phyloP scores from a whole-genome alignment of 148 eudicot genomes.

The Bassia scoparia region DNA sequence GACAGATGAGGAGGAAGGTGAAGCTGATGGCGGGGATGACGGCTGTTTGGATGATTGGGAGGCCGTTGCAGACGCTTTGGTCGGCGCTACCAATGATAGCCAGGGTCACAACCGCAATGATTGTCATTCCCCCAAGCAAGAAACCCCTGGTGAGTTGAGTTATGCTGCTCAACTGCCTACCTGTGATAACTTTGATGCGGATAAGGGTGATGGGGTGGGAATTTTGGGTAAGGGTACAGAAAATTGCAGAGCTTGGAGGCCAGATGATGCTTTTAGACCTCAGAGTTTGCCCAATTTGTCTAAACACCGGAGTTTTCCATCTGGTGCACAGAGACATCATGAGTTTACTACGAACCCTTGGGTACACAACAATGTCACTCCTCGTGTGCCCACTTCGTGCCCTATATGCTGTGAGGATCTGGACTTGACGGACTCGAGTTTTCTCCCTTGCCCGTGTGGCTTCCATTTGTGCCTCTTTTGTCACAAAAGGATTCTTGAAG shows the following conservation, averaged over 20 bases:
- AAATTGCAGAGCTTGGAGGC: constrained; percentile 62
- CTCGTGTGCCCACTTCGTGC: constrained; percentile 47
- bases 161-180: constrained; percentile 8
- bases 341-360: constrained; percentile 43
- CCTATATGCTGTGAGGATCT: constrained; percentile 95
- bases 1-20: constrained; percentile 65
- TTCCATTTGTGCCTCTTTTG: constrained; percentile 93
- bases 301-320: constrained; percentile 69
- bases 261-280: constrained; percentile 82
- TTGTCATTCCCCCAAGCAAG: constrained; percentile 23
- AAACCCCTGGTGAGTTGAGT: constrained; percentile 16
- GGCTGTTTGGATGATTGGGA: constrained; percentile 95
- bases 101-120: constrained; percentile 24
- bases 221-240: constrained; percentile 28
- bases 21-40: constrained; percentile 41
- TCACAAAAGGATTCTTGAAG: constrained; percentile 88
- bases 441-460: constrained; percentile 84
- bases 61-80: constrained; percentile 84
- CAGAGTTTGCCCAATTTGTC: constrained; percentile 73
- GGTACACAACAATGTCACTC: constrained; percentile 36
- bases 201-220: constrained; percentile 31
- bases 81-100: constrained; percentile 39
- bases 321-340: constrained; percentile 41
- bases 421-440: constrained; percentile 75
- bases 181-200: constrained; percentile 11